phyloP scores from a whole-genome alignment of 805 yeast species.

The Metschnikowia lochheadii region DNA sequence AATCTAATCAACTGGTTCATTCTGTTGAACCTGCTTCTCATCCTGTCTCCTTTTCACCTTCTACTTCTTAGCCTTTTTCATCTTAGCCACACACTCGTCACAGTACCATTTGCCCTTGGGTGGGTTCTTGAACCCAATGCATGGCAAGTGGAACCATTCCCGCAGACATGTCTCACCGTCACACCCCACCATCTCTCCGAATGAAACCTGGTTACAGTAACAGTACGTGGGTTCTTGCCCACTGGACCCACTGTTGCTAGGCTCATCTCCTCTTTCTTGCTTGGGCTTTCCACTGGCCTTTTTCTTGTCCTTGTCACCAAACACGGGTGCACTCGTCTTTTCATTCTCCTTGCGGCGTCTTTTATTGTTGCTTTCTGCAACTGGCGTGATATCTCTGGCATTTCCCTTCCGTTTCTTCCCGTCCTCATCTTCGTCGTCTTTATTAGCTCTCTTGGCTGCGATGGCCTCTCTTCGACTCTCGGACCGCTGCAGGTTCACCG shows the following conservation, averaged over 20 bases:
- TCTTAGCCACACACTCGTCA: conserved; percentile 38
- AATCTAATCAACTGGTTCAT: too few relatives aligned
- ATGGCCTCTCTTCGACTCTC: conserved; percentile 90
- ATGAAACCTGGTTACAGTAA: conserved; percentile 94
- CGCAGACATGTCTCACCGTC: conserved; percentile 89
- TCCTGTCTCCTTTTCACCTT: too few relatives aligned
- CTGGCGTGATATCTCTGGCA: conserved; percentile 21
- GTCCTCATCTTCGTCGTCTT: conserved; percentile 32
- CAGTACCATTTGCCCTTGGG: conserved; percentile 62
- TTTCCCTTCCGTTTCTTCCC: conserved; percentile 13
- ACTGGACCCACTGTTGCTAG: conserved; percentile 6
- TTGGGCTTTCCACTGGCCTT: conserved; percentile 22
- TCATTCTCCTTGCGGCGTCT: conserved; percentile 15
- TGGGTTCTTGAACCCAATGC: conserved; percentile 79
- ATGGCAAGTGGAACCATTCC: conserved; percentile 95
- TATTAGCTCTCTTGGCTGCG: conserved; percentile 75
- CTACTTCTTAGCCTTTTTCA: conserved; percentile 21
- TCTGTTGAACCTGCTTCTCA: too few relatives aligned
- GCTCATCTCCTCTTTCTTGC: conserved; percentile 15
- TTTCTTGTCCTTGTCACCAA: conserved; percentile 15
- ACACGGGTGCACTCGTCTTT: conserved; percentile 8
- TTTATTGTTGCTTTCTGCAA: conserved; percentile 13
- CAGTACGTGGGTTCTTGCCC: conserved; percentile 78
- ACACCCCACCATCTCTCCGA: conserved; percentile 99
- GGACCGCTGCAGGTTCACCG: conserved; percentile 71